These are phyloP conservation scores for Peronospora farinosa DNA, from an alignment of 352 stramenopile genomes.

Conservation along the genomic window DNA sequence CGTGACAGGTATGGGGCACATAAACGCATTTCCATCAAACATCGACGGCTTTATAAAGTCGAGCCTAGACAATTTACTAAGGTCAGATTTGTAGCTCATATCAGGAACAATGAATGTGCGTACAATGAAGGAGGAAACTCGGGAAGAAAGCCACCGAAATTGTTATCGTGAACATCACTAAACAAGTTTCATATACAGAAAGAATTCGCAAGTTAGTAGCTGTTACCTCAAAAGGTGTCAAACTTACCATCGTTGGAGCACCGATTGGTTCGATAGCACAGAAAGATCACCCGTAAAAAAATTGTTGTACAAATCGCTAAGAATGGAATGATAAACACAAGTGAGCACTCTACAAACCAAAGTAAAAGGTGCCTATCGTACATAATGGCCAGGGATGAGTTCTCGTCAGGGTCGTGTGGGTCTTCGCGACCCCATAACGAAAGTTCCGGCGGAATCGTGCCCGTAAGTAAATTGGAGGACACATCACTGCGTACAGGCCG, in stretches of 20 bases:
- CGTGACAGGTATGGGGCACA: slow-evolving; percentile 12
- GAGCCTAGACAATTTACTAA: slow-evolving; percentile 7
- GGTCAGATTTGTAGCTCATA: neutral
- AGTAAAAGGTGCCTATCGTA: slow-evolving; percentile 16
- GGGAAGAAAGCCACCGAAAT: slow-evolving; percentile 22
- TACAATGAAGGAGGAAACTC: slow-evolving; percentile 30
- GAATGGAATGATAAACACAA: neutral
- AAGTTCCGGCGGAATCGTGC: slow-evolving; percentile 32
- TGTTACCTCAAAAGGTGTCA: neutral
- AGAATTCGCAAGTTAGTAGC: neutral
- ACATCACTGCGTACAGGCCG: slow-evolving; percentile 34
- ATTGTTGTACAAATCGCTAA: slow-evolving; percentile 50
- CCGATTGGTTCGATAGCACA: slow-evolving; percentile 38
- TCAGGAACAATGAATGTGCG: slow-evolving; percentile 3
- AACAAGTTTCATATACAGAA: neutral
- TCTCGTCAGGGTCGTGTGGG: slow-evolving; percentile 43
- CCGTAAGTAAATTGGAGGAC: slow-evolving; percentile 46
- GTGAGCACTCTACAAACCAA: neutral
- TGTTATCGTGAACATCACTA: slow-evolving; percentile 37
- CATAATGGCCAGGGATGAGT: slow-evolving; percentile 38
- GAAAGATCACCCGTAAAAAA: slow-evolving; percentile 35
- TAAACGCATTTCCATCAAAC: slow-evolving; percentile 18
- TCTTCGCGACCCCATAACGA: slow-evolving; percentile 41
- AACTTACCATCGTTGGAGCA: slow-evolving; percentile 45
- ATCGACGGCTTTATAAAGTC: slow-evolving; percentile 10